Conservation (phyloP, 768 basidiomycete species). For the Collybia nuda region DNA sequence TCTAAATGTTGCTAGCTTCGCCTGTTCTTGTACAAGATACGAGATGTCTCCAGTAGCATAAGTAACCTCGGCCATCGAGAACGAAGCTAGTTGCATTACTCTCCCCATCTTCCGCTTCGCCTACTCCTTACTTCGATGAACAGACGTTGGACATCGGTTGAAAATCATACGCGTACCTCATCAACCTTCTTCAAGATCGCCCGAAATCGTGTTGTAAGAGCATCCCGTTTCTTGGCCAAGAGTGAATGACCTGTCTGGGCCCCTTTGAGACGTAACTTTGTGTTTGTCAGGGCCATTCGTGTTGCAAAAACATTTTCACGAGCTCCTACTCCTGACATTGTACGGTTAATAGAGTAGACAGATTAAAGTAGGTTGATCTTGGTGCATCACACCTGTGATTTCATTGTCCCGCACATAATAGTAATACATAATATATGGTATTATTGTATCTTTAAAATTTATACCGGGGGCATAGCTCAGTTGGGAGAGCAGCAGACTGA, state of each 20-base stretch:
- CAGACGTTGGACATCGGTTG: neutral
- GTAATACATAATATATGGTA: neutral
- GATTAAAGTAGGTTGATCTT: slow-evolving; percentile 2
- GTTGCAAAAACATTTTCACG: slow-evolving; percentile 96
- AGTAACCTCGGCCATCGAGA: slow-evolving; percentile 98
- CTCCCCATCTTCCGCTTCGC: slow-evolving; percentile 99
- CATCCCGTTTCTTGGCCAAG: slow-evolving; percentile 97
- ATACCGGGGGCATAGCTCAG: slow-evolving; percentile 63
- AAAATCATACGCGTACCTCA: slow-evolving; percentile 57
- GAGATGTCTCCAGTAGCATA: slow-evolving; percentile 97
- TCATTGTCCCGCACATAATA: neutral
- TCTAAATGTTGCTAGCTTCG: slow-evolving; percentile 86
- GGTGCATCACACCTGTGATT: too few species aligned
- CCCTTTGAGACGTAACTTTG: slow-evolving; percentile 84
- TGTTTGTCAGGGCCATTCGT: slow-evolving; percentile 95
- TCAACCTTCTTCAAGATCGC: slow-evolving; percentile 96
- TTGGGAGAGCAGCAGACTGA: slow-evolving; percentile 79
- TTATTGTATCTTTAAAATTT: neutral
- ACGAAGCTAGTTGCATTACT: slow-evolving; percentile 98
- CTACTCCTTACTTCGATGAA: slow-evolving; percentile 42
- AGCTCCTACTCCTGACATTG: slow-evolving; percentile 87
- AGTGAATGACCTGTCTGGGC: slow-evolving; percentile 95
- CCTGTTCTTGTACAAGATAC: slow-evolving; percentile 97
- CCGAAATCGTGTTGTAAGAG: slow-evolving; percentile 91
- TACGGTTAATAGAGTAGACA: slow-evolving; percentile 5